Base-by-base conservation (phyloP, 208 protist genomes). In the Acanthamoeba polyphaga region DNA sequence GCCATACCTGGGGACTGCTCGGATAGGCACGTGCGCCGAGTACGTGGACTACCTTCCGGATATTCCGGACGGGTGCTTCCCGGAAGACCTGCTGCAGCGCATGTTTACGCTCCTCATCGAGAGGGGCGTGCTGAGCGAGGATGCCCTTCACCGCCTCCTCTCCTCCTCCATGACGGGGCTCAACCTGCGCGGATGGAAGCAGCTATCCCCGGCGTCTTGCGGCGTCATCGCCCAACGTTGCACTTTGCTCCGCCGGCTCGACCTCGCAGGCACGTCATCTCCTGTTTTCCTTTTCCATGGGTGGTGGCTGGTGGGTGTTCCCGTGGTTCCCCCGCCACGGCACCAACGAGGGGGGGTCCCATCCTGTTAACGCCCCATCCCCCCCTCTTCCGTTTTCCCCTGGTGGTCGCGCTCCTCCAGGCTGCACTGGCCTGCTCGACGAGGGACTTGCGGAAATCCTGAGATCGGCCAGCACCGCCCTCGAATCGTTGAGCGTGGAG, bases 21-120 rank as follows among this genome's bases (percentile, higher is more conserved):
- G 24, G 24, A 70, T 29, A 89, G 82, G 51, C 29, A 89, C 82
- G 32, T 89, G 82, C 51, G 82, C 82, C 49, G n/a, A 58, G 6
- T 89, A 89, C n/a, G 82, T 66, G 82, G 46, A 89, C 82, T 89
- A 89, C 82, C 82, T 89, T n/a, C 82, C 82, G 12, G 82, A 89
- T 3, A 89, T 89, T 19, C 82, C 82, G 51, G 82, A 89, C 13
- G 82, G 82, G 29, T 89, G 82, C 51, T 66, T 89, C 51, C 82
- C 82, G 17, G 82, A 89, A 43, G 82, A 89, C n/a, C n/a, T 89
- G 82, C 46, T 66, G 24, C 82, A 89, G 55, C 46, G 55, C 27
- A 58, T 89, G 82, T 89, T 89, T 19, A 43, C 46, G 19, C 82
- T 89, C 19, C 82, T 89, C 43, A 89, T 89, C 82, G n/a, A 68